phyloP scores from a whole-genome alignment of 2,329 filamentous ascomycete species.

The Metarhizium robertsii region DNA sequence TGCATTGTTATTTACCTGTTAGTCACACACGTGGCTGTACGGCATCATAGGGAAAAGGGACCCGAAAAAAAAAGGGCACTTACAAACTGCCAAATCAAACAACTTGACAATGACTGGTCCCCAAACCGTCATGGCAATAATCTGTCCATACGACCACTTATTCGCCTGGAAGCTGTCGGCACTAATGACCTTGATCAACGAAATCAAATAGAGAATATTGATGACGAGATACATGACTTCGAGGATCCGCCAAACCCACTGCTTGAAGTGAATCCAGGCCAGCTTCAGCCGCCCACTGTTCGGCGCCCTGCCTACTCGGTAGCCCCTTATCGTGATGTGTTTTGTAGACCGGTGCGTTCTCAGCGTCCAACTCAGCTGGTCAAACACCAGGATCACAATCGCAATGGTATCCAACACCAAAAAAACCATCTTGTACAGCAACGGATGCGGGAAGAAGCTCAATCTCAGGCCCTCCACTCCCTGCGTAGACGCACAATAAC shows the following conservation, averaged over 20 bases:
- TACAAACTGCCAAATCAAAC: constrained; percentile 28
- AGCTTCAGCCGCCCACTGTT: constrained; percentile 17
- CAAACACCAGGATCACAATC: constrained; percentile 22
- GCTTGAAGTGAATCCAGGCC: constrained; percentile 19
- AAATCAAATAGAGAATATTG: constrained; percentile 29
- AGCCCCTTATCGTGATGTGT: constrained; percentile 21
- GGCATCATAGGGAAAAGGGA: neutral
- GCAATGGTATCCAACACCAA: constrained; percentile 26
- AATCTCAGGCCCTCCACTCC: constrained; percentile 23
- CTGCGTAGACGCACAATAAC: constrained; percentile 26
- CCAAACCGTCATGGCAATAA: constrained; percentile 30
- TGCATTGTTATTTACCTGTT: constrained; percentile 10
- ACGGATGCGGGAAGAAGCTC: constrained; percentile 27
- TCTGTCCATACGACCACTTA: constrained; percentile 28
- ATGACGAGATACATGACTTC: constrained; percentile 27
- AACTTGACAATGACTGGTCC: constrained; percentile 30
- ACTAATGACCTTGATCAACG: constrained; percentile 25
- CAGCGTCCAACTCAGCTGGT: constrained; percentile 28
- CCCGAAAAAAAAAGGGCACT: constrained; percentile 7
- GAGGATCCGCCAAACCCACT: constrained; percentile 24
- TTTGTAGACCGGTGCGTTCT: constrained; percentile 23
- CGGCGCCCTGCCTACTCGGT: constrained; percentile 21
- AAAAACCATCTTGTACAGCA: constrained; percentile 28
- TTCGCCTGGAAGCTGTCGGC: constrained; percentile 25
- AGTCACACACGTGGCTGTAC: constrained; percentile 7